Evolutionary conservation across 805 yeast species (phyloP), one percentile per base, ranked within the genome.

Genomic region (Deakozyma indianensis): DNA sequence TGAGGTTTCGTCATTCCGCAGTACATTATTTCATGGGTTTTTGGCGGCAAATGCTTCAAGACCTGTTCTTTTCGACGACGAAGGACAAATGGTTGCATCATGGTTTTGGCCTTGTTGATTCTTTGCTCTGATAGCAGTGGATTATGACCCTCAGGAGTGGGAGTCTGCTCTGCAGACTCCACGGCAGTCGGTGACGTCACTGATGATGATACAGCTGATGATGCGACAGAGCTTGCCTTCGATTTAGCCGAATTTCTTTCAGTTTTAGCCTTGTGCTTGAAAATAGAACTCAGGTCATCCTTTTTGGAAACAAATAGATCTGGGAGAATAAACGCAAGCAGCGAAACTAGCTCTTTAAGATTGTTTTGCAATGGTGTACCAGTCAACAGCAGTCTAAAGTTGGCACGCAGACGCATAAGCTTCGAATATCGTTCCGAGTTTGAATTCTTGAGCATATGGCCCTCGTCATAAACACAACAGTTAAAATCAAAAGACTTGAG

Each of bases 351-450:
- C 59, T 92, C 99, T 57, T 78, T 77, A 56, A 92, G 67, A 59
- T 92, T 92, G 59, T 92, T 92, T 60, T 92, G 99, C 49, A 92
- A 67, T 4, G 99, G 99, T 0, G 99, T 92, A 61, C 99, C 99
- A 1, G 99, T 92, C 48, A 92, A 70, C 42, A 92, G 64, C 25
- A 92, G 66, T 54, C 98, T 72, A 65, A 90, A 92, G n/a, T 74
- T 72, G 1, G 92, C 96, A 48, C 71, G 73, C 45, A 92, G 67
- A 55, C 77, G 77, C 94, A 90, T 88, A 50, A 92, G 69, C 62
- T 87, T 90, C 49, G 67, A 70, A 60, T 90, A 92, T 53, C 99
- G 72, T 56, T 90, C 97, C 24, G 92, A 76, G 49, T 74, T 70
- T 2, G 95, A 83, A 62, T 92, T 92, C 60, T 92, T 92, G 53